Conservation (phyloP, 1,284 basidiomycete species). For the Trichosporon faecale region DNA sequence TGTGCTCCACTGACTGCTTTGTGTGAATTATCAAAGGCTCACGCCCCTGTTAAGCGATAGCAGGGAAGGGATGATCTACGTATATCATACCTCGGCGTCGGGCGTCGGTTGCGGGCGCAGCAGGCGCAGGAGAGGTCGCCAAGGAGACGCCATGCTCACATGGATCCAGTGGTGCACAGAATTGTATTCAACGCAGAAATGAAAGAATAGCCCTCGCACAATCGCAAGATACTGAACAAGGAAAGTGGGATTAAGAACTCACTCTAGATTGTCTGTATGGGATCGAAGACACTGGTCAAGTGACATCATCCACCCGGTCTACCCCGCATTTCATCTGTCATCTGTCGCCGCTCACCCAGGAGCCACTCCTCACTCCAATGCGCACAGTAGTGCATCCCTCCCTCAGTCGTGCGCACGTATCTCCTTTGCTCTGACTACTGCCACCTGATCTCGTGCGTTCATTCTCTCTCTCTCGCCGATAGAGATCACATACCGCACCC, state of each 20-base stretch:
- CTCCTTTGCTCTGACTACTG: too few species aligned
- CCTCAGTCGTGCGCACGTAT: background rate
- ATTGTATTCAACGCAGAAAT: background rate
- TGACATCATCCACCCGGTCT: background rate
- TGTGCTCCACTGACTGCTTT: too few species aligned
- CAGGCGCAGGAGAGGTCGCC: background rate
- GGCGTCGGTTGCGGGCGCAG: background rate
- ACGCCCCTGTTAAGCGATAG: background rate
- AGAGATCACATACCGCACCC: background rate
- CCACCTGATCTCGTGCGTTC: background rate
- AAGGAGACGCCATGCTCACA: background rate
- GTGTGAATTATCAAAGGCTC: background rate
- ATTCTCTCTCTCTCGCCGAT: background rate
- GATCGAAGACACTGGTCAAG: background rate
- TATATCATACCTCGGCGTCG: background rate
- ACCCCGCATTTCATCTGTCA: background rate
- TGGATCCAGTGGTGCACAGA: background rate
- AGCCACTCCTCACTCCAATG: background rate
- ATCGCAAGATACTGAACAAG: too few species aligned
- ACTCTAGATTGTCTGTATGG: too few species aligned
- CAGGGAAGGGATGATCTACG: background rate
- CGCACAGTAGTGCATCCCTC: background rate
- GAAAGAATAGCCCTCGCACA: background rate
- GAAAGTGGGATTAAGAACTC: background rate
- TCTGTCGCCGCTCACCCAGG: too few species aligned